These are phyloP conservation scores for Camellia oleifera DNA, from an alignment of 179 eudicot species.

Conservation along the genomic window DNA sequence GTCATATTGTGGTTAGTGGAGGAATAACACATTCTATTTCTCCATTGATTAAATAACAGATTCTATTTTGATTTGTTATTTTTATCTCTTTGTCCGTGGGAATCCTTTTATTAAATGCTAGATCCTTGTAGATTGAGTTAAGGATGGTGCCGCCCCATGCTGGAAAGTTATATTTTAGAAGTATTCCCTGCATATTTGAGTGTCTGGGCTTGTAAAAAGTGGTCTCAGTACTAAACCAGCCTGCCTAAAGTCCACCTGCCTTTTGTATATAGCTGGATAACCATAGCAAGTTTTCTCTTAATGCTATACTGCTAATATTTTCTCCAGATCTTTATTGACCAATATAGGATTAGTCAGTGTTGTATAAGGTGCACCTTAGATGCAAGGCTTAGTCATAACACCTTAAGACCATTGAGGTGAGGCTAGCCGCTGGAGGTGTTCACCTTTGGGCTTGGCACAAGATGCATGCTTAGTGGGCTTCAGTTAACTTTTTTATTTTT, in stretches of 20 bases:
- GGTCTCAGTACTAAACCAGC: neutral
- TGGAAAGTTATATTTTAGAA: neutral
- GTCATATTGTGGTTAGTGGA: neutral
- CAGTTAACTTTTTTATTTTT: too few relatives aligned
- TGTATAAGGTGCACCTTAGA: too few relatives aligned
- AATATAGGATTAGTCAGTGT: neutral
- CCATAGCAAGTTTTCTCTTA: neutral
- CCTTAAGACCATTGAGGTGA: too few relatives aligned
- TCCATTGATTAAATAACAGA: neutral
- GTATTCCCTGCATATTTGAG: neutral
- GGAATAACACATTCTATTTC: neutral
- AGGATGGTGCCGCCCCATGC: neutral
- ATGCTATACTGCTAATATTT: neutral
- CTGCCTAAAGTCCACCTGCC: neutral
- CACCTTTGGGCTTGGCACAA: too few relatives aligned
- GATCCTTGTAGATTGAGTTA: neutral
- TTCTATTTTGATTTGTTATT: neutral
- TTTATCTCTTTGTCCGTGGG: neutral
- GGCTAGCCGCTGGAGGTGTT: too few relatives aligned
- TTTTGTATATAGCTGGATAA: neutral
- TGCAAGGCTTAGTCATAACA: too few relatives aligned
- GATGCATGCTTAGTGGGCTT: too few relatives aligned
- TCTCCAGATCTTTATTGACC: neutral
- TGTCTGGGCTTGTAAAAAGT: neutral
- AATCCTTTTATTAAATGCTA: constrained; percentile 6